Percentiles rank a stretch among this genome's conserved stretches.
These are phyloP conservation scores for Hypericum androsaemum DNA, from an alignment of 345 rosid species.

Conservation along the genomic window DNA sequence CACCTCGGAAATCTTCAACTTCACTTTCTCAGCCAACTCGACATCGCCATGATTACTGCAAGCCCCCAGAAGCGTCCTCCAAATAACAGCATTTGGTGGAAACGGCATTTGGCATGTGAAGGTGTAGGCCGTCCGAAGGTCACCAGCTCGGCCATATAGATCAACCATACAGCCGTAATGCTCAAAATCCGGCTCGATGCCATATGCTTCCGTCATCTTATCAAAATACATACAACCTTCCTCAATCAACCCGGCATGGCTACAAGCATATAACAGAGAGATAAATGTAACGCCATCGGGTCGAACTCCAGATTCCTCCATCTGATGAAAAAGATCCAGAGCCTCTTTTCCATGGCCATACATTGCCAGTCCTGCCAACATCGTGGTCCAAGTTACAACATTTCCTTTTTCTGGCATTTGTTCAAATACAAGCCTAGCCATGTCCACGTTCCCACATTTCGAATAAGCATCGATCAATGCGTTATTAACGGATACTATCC, in stretches of 20 bases:
- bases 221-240: constrained; percentile 60
- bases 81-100: constrained; percentile 68
- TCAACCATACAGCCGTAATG: constrained; percentile 50
- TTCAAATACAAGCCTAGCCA: constrained; percentile 60
- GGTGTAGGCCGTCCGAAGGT: constrained; percentile 67
- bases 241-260: constrained; percentile 82
- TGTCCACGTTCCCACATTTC: constrained; percentile 63
- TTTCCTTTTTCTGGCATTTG: constrained; percentile 49
- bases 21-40: constrained; percentile 70
- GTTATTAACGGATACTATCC: constrained; percentile 68
- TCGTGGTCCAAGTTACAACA: constrained; percentile 80
- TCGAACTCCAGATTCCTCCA: constrained; percentile 43
- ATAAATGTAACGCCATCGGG: constrained; percentile 64
- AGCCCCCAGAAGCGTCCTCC: constrained; percentile 90
- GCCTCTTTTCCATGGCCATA: constrained; percentile 78
- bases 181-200: constrained; percentile 54
- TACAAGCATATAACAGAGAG: constrained; percentile 84
- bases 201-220: constrained; percentile 48
- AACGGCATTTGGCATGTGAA: constrained; percentile 58
- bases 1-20: constrained; percentile 53
- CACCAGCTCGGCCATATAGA: constrained; percentile 86
- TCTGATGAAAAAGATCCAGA: constrained; percentile 47
- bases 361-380: constrained; percentile 73
- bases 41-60: constrained; percentile 82
- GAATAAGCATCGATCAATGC: constrained; percentile 73